Conservation (phyloP, 768 basidiomycete genomes). For the Krasilnikovozyma curviuscula region DNA sequence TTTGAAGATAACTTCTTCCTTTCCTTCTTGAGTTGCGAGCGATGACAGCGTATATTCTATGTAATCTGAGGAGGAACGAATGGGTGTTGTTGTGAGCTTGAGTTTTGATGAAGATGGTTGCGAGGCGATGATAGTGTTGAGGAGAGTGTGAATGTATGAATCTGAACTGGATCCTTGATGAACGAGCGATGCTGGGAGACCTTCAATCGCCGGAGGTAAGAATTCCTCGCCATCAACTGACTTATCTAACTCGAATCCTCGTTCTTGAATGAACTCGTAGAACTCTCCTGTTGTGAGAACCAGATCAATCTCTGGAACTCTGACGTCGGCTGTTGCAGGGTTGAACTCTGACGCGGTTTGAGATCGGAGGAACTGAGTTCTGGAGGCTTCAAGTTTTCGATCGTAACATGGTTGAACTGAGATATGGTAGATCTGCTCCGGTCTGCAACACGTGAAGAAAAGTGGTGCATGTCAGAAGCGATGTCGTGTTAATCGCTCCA, state of each 20-base stretch:
- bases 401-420: constrained; percentile 99
- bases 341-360: too few species aligned
- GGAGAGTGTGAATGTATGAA: constrained; percentile 68
- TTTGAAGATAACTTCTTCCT: constrained; percentile 55
- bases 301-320: constrained; percentile 66
- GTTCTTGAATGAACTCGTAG: constrained; percentile 61
- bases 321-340: not conserved
- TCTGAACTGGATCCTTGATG: constrained; percentile 80
- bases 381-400: constrained; percentile 94
- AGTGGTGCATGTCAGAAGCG: not conserved
- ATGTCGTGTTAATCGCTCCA: not conserved
- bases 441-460: constrained; percentile 32
- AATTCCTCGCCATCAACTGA: constrained; percentile 31
- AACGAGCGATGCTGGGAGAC: constrained; percentile 50
- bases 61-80: constrained; percentile 46
- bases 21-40: constrained; percentile 2
- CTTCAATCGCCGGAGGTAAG: constrained; percentile 2
- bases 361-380: constrained; percentile 29
- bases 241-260: constrained; percentile 47
- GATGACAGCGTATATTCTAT: constrained; percentile 44
- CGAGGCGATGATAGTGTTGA: constrained; percentile 34
- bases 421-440: constrained; percentile 81
- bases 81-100: constrained; percentile 17
- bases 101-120: constrained; percentile 16
- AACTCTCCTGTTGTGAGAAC: constrained; percentile 94